Base-by-base conservation (phyloP, 202 grass and related monocot species). In the Digitaria exilis region DNA sequence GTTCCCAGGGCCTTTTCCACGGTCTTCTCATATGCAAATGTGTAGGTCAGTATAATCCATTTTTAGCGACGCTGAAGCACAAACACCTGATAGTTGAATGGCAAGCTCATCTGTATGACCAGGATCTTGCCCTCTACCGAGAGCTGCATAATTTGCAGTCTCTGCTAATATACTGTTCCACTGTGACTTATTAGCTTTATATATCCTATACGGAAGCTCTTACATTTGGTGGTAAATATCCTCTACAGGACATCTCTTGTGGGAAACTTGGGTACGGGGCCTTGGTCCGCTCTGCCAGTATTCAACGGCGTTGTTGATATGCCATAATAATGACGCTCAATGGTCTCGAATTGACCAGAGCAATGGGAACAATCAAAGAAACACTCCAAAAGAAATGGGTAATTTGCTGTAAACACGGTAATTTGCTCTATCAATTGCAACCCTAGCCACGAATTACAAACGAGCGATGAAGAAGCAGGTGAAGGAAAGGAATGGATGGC, bases 21-120 rank as follows among this genome's bases (percentile, higher is more conserved):
- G 74, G 79, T 79, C 74, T 83, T 75, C 68, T 73, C 50, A 60
- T 79, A 79, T 75, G 79, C 80, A 86, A 83, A 69, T 83, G 52
- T 87, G 32, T 86, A 87, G 84, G 43, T 51, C 79, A 76, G 62
- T 62, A 69, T 69, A 76, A 76, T 51, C 41, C 29, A 28, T 68
- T 76, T 69, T 51, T 75, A 87, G 79, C 78, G 66, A 69, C 69
- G 61, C 70, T 78, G 64, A 77, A 74, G 35, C 62, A 77, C 73
- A 35, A 77, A 49, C 62, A 77, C 41, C 52, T 69, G 62, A 69
- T 87, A 87, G 70, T 61, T 75, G 41, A 44, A 87, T 69, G 61
- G 62, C 65, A 76, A 76, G 45, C 50, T 76, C 51, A 37, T 80
- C 28, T 67, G 60, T 59, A 76, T 76, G 61, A 57, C 69, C n/a